Percentiles rank a stretch among this genome's conserved stretches.
phyloP scores from a whole-genome alignment of 2,329 filamentous ascomycete species.

The Penicillium freii region DNA sequence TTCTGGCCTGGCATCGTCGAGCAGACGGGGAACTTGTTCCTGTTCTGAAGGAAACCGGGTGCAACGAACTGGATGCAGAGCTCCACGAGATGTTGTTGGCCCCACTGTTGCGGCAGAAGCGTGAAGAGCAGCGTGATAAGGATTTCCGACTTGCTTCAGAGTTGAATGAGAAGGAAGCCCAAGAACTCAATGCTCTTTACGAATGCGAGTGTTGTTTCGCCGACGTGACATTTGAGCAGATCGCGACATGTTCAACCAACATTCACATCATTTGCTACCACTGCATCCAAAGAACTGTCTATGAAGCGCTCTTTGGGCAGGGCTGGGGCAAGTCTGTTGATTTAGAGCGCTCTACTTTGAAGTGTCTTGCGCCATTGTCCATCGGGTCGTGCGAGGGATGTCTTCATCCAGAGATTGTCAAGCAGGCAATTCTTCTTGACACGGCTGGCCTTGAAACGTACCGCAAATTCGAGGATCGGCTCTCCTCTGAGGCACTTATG shows the following conservation, averaged over 20 bases:
- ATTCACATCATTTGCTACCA: conserved; percentile 56
- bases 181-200: conserved; percentile 42
- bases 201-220: conserved; percentile 51
- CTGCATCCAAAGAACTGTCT: conserved; percentile 77
- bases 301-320: conserved; percentile 89
- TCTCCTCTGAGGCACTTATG: conserved; percentile 72
- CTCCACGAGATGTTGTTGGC: conserved; percentile 38
- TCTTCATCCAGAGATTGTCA: conserved; percentile 67
- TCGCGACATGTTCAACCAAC: conserved; percentile 45
- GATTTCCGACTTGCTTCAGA: conserved; percentile 43
- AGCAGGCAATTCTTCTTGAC: conserved; percentile 68
- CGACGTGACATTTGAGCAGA: conserved; percentile 49
- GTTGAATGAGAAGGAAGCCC: conserved; percentile 46
- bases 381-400: conserved; percentile 68
- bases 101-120: conserved; percentile 37
- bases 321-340: conserved; percentile 83
- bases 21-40: conserved; percentile 34
- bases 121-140: conserved; percentile 36
- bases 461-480: conserved; percentile 72
- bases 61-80: conserved; percentile 45
- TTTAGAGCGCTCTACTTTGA: conserved; percentile 67
- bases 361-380: conserved; percentile 74
- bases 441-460: conserved; percentile 70
- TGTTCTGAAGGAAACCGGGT: conserved; percentile 43
- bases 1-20: conserved; percentile 40